Conservation (phyloP, 2,329 filamentous ascomycete genomes). For the Cladobotryum protrusum region DNA sequence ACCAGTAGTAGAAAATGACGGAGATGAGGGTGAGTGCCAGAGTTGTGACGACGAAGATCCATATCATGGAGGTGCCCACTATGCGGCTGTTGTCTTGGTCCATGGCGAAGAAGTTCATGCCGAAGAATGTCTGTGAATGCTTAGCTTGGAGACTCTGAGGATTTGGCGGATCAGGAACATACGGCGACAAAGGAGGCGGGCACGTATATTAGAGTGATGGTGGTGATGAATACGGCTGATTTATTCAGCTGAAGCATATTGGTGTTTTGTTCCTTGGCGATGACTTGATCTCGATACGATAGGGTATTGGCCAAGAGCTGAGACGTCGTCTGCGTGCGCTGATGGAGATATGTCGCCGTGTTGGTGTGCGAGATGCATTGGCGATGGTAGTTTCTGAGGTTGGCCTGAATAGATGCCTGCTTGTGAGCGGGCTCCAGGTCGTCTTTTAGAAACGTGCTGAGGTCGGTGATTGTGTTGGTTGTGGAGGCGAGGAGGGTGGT, state of each 20-base stretch:
- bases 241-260: conserved; percentile 27
- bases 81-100: conserved; percentile 23
- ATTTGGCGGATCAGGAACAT: conserved; percentile 11
- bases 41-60: conserved; percentile 31
- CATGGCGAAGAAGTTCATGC: conserved; percentile 35
- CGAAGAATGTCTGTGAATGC: conserved; percentile 28
- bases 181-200: conserved; percentile 33
- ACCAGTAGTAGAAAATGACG: conserved; percentile 25
- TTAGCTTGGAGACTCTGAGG: no score
- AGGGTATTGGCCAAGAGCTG: conserved; percentile 23
- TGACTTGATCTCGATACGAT: conserved; percentile 23
- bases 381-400: conserved; percentile 12
- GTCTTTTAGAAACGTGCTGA: conserved; percentile 6
- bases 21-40: conserved; percentile 25
- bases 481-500: conserved; percentile 16
- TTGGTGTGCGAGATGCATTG: conserved; percentile 15
- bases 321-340: conserved; percentile 20
- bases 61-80: conserved; percentile 29
- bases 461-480: conserved; percentile 16
- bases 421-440: not conserved
- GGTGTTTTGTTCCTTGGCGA: conserved; percentile 25
- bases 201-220: conserved; percentile 23
- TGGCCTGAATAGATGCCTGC: not conserved
- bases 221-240: conserved; percentile 27
- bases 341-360: conserved; percentile 18